phyloP scores from a whole-genome alignment of 2,329 filamentous ascomycete species.

The Diaporthe destruens region DNA sequence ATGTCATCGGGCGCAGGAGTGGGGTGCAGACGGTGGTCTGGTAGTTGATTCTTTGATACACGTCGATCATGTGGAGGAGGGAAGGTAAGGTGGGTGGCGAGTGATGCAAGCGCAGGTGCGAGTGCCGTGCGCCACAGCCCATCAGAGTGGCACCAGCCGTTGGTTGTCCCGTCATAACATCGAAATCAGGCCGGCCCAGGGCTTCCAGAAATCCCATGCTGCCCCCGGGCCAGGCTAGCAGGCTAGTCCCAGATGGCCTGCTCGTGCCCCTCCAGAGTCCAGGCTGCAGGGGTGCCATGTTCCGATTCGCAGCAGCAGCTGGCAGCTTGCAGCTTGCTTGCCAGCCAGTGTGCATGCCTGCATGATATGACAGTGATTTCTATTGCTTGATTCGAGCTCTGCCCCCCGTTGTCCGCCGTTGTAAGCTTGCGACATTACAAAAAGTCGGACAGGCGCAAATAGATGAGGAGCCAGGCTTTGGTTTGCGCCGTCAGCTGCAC shows the following conservation, averaged over 20 bases:
- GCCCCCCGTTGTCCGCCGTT: not conserved
- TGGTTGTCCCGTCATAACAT: not conserved
- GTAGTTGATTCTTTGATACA: too few relatives aligned
- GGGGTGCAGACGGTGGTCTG: too few relatives aligned
- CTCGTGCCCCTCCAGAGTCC: too few relatives aligned
- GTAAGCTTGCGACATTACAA: not conserved
- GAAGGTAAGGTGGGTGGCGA: too few relatives aligned
- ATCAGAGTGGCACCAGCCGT: too few relatives aligned
- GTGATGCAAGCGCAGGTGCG: too few relatives aligned
- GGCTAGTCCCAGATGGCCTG: too few relatives aligned
- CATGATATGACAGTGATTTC: constrained; percentile 13
- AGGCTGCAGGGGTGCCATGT: constrained; percentile 8
- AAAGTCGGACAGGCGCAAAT: not conserved
- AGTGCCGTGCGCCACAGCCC: not conserved
- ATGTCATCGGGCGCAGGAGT: not conserved
- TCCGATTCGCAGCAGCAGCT: constrained; percentile 8
- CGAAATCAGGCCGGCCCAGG: not conserved
- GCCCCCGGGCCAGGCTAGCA: too few relatives aligned
- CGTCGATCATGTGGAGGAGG: too few relatives aligned
- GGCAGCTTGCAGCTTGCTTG: not conserved
- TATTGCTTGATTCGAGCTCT: not conserved
- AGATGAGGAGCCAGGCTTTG: not conserved
- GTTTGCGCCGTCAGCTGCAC: not conserved
- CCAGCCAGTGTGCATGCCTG: constrained; percentile 7
- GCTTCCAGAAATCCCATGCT: not conserved